Evolutionary conservation across 2,329 filamentous ascomycete genomes (phyloP), one percentile per base, ranked within the genome.

Genomic region (Xylariaceae sp.): DNA sequence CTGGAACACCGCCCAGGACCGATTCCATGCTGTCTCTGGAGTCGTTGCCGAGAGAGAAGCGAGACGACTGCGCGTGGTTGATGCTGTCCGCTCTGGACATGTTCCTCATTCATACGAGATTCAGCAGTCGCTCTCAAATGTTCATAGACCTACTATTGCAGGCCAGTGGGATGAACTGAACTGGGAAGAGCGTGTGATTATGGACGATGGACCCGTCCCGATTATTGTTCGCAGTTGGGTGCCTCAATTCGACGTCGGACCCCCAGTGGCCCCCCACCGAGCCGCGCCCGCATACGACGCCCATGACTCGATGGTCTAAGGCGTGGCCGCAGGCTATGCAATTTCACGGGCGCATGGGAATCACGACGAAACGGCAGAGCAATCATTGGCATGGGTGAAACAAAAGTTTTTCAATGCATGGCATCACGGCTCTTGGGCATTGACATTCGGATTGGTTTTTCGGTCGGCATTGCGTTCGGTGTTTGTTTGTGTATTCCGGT

Each of bases 41-140:
- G 74, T 81, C 2, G 71, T 85, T 1, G 66, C 70, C 2, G 82
- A 83, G 63, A 77, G 83, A 15, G 83, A 86, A 66, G 68, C 68
- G 11, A 74, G 78, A 45, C 78, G 83, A 11, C 60, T 67, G n/a
- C 69, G 69, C 10, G 70, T 69, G 1, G 55, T 81, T 5, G 71
- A 75, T 4, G 71, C 71, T 2, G 64, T 76, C n/a, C 60, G 65
- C 39, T 56, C 58, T 3, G 71, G 68, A 3, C 57, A 55, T 30
- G 62, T 75, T 3, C 57, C 68, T 2, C 65, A 68, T 3, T 64
- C 67, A 30, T 64, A 64, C 11, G 53, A 61, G 6, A 68, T 76
- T 31, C 63, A 62, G 45, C 49, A 55, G 54, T 47, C 66, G 53
- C 47, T 70, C 59, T 49, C 71, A 70, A 12, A 68, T 60, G 47